phyloP scores from a whole-genome alignment of 371 early-diverging fungal species.

The Actinomortierella wolfii region DNA sequence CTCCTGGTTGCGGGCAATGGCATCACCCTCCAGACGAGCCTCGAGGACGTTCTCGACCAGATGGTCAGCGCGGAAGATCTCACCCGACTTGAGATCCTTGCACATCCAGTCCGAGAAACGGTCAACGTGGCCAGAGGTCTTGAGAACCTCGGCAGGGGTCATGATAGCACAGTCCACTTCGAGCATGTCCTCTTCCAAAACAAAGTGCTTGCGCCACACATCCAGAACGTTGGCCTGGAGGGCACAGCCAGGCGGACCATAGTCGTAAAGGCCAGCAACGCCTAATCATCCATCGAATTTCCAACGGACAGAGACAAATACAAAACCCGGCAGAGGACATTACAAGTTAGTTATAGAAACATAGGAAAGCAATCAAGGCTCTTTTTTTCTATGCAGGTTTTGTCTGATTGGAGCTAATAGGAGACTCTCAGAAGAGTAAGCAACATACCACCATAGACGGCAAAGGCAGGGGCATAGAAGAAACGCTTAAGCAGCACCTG shows the following conservation, averaged over 20 bases:
- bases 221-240: slow-evolving; percentile 95
- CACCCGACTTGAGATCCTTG: slow-evolving; percentile 92
- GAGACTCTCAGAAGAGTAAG: background rate
- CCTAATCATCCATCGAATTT: slow-evolving; percentile 63
- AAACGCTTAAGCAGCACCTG: slow-evolving; percentile 88
- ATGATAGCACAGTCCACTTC: slow-evolving; percentile 98
- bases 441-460: slow-evolving; percentile 88
- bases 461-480: slow-evolving; percentile 95
- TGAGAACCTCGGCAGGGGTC: slow-evolving; percentile 97
- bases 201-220: slow-evolving; percentile 96
- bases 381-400: too few species aligned
- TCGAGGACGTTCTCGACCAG: slow-evolving; percentile 94
- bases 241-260: slow-evolving; percentile 97
- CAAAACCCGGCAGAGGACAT: too few species aligned
- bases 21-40: slow-evolving; percentile 84
- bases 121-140: slow-evolving; percentile 99
- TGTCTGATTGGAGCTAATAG: too few species aligned
- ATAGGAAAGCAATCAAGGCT: too few species aligned
- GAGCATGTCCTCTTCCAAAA: slow-evolving; percentile 98
- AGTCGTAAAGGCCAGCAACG: slow-evolving; percentile 98
- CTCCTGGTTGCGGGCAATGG: slow-evolving; percentile 68
- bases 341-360: too few species aligned
- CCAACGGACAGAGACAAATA: too few species aligned
- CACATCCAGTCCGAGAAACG: slow-evolving; percentile 99
- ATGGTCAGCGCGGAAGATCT: slow-evolving; percentile 99